A percentile compares a stretch with the other conserved stretches of the same genome.
Conservation (phyloP, 306 rosid species). For the Vigna mungo region DNA sequence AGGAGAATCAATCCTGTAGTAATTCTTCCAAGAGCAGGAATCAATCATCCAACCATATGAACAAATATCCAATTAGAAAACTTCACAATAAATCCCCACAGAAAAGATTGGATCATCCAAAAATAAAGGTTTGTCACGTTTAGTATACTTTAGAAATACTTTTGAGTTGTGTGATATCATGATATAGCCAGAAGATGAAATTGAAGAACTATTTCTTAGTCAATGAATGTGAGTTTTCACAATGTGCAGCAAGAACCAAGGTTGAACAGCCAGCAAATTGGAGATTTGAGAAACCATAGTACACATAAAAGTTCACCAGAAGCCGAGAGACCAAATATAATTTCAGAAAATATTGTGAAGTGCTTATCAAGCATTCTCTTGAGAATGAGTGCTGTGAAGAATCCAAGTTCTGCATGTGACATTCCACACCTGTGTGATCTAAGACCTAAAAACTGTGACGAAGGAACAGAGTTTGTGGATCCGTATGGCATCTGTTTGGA, state of each 20-base stretch:
- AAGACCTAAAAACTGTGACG: conserved; percentile 44
- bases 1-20: conserved; percentile 63
- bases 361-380: conserved; percentile 82
- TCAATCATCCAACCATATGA: conserved; percentile 49
- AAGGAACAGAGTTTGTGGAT: conserved; percentile 57
- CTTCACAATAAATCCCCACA: conserved; percentile 55
- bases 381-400: conserved; percentile 73
- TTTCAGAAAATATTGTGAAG: conserved; percentile 80
- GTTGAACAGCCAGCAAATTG: conserved; percentile 48
- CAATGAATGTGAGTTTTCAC: conserved; percentile 43
- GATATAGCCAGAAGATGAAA: conserved; percentile 23
- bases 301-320: conserved; percentile 47
- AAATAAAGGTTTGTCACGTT: conserved; percentile 55
- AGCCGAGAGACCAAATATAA: conserved; percentile 73
- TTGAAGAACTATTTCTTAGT: conserved; percentile 2
- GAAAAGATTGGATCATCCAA: conserved; percentile 56
- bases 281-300: conserved; percentile 50
- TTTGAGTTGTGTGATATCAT: conserved; percentile 17
- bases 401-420: conserved; percentile 49
- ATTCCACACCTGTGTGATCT: conserved; percentile 47
- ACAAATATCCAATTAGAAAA: conserved; percentile 54
- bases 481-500: conserved; percentile 73
- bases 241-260: conserved; percentile 67
- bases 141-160: conserved; percentile 7
- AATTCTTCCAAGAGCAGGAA: conserved; percentile 55